phyloP scores from a whole-genome alignment of 257 asterid species.

The Nicotiana undulata region DNA sequence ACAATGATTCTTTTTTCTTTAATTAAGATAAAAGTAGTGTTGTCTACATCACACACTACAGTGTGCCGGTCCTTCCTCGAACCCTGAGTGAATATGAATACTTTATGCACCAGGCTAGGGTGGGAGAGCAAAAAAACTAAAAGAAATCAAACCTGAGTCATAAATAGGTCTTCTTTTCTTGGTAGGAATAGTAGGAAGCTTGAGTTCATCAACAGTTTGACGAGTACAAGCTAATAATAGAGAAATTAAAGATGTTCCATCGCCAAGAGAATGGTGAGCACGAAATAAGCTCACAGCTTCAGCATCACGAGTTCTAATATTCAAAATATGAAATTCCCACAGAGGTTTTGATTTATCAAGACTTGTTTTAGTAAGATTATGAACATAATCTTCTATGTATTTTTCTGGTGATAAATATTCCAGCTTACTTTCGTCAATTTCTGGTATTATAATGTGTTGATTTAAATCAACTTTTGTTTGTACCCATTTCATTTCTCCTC shows the following conservation, averaged over 20 bases:
- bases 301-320: constrained; percentile 10
- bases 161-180: not conserved
- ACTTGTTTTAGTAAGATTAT: constrained; percentile 19
- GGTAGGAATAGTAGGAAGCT: constrained; percentile 14
- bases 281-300: constrained; percentile 17
- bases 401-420: constrained; percentile 8
- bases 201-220: constrained; percentile 14
- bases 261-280: constrained; percentile 28
- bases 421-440: not conserved
- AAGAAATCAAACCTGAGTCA: not conserved
- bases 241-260: constrained; percentile 27
- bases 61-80: too few relatives aligned
- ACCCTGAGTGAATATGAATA: too few relatives aligned
- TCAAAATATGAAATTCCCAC: constrained; percentile 32
- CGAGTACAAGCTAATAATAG: constrained; percentile 27
- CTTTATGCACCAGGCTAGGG: too few relatives aligned
- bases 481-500: constrained; percentile 26
- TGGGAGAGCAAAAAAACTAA: too few relatives aligned
- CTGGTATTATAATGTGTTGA: constrained; percentile 14
- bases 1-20: too few relatives aligned
- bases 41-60: too few relatives aligned
- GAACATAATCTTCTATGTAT: constrained; percentile 22
- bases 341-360: constrained; percentile 26
- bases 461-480: constrained; percentile 20
- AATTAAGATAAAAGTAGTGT: too few relatives aligned